phyloP scores from a whole-genome alignment of 2,329 filamentous ascomycete species.

The Talaromyces verruculosus region DNA sequence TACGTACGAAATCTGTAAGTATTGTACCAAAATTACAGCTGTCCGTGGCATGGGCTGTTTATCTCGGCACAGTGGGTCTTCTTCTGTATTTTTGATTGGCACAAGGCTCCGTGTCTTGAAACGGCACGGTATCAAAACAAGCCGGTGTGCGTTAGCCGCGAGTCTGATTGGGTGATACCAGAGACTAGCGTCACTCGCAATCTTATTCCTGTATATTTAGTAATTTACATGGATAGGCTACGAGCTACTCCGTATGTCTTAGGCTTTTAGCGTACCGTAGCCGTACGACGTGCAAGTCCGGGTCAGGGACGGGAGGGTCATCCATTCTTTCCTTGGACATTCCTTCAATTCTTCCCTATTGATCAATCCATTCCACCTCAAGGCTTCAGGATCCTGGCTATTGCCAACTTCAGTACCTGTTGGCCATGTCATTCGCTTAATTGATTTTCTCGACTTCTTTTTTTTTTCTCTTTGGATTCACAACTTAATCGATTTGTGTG shows the following conservation, averaged over 20 bases:
- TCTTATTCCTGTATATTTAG: neutral
- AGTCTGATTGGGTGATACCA: neutral
- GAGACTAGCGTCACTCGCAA: slow-evolving; percentile 2
- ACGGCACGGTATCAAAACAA: slow-evolving; percentile 6
- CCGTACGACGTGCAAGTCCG: neutral
- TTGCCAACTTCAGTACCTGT: slow-evolving; percentile 14
- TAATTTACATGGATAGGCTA: neutral
- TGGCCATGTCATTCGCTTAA: slow-evolving; percentile 22
- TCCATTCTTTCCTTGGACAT: neutral
- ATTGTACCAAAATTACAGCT: slow-evolving; percentile 2
- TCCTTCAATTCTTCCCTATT: neutral
- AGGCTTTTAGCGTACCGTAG: neutral
- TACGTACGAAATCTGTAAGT: neutral
- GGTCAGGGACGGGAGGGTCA: slow-evolving; percentile 15
- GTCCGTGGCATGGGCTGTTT: neutral
- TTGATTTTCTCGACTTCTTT: neutral
- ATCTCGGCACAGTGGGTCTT: neutral
- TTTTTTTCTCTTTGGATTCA: slow-evolving; percentile 1
- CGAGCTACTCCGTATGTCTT: neutral
- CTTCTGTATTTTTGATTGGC: neutral
- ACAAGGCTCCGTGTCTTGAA: neutral
- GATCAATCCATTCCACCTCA: neutral
- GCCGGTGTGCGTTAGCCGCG: neutral
- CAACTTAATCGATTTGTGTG: neutral
- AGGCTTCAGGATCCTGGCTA: slow-evolving; percentile 12